Evolutionary conservation across 768 basidiomycete species (phyloP).

Genomic region (Boletales sp.): DNA sequence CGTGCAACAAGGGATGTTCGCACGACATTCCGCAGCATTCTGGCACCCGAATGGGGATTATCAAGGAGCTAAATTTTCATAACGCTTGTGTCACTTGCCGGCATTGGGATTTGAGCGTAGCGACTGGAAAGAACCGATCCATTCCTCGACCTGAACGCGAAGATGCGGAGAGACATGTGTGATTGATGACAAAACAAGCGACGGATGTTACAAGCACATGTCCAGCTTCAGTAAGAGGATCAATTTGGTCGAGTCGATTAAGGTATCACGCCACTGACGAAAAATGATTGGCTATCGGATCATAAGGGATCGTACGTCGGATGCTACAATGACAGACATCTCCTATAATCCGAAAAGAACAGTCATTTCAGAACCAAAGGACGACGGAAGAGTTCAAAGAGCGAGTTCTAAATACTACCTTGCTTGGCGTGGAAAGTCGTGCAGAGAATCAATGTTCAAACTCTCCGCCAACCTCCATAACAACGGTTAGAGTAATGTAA

Average conservation of each 20-base stretch:
- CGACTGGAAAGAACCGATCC: too few species aligned
- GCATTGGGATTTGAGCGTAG: too few species aligned
- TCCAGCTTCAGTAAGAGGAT: too few species aligned
- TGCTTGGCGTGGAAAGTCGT: not conserved
- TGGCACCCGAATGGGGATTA: too few species aligned
- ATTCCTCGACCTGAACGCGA: too few species aligned
- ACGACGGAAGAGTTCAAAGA: conserved; percentile 2
- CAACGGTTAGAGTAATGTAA: conserved; percentile 12
- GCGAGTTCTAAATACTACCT: conserved; percentile 1
- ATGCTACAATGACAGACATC: conserved; percentile 13
- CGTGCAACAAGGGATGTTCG: too few species aligned
- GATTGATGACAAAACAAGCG: too few species aligned
- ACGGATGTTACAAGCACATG: too few species aligned
- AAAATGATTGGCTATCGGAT: conserved; percentile 11
- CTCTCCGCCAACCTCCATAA: conserved; percentile 1
- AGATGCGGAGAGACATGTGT: too few species aligned
- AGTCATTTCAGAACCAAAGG: conserved; percentile 2
- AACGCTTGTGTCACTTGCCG: too few species aligned
- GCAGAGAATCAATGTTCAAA: not conserved
- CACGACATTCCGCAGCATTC: too few species aligned
- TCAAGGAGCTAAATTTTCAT: too few species aligned
- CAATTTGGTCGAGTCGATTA: not conserved
- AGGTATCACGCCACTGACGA: not conserved
- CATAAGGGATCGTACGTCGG: conserved; percentile 10
- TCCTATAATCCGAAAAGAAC: conserved; percentile 14